phyloP scores from a whole-genome alignment of 2,329 filamentous ascomycete species.

The Penicillium janthinellum region DNA sequence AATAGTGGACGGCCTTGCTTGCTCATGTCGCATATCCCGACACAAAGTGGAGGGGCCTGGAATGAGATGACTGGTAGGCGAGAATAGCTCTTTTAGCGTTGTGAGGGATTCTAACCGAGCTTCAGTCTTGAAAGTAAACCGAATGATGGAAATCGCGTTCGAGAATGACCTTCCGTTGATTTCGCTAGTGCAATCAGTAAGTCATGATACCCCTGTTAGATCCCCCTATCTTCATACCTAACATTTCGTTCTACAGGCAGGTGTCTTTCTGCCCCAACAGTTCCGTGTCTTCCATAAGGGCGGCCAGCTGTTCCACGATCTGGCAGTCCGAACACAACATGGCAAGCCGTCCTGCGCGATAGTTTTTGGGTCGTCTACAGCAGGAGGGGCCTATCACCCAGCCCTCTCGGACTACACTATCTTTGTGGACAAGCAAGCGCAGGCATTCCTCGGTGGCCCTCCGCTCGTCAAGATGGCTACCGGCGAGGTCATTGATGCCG shows the following conservation, averaged over 20 bases:
- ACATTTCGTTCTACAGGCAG: constrained; percentile 28
- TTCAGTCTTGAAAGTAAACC: constrained; percentile 38
- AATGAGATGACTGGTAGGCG: constrained; percentile 43
- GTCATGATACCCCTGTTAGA: neutral
- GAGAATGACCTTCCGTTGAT: constrained; percentile 47
- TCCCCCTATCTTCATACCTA: neutral
- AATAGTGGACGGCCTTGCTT: constrained; percentile 35
- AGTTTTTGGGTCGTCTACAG: constrained; percentile 50
- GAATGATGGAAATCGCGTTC: constrained; percentile 41
- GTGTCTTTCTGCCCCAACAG: constrained; percentile 49
- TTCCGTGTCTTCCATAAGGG: constrained; percentile 51
- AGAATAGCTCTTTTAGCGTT: neutral
- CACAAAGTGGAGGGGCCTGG: constrained; percentile 48
- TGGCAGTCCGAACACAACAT: constrained; percentile 42
- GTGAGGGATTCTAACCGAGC: neutral
- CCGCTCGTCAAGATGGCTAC: constrained; percentile 53
- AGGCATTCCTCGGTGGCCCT: constrained; percentile 49
- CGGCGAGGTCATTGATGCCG: constrained; percentile 46
- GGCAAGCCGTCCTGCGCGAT: constrained; percentile 47
- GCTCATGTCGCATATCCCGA: constrained; percentile 47
- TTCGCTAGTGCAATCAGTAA: constrained; percentile 43
- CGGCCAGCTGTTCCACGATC: constrained; percentile 46
- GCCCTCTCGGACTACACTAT: constrained; percentile 49
- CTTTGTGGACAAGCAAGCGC: constrained; percentile 47
- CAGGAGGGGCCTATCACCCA: constrained; percentile 47